Base-by-base conservation (phyloP, 768 basidiomycete species). In the Mycena leptocephala region DNA sequence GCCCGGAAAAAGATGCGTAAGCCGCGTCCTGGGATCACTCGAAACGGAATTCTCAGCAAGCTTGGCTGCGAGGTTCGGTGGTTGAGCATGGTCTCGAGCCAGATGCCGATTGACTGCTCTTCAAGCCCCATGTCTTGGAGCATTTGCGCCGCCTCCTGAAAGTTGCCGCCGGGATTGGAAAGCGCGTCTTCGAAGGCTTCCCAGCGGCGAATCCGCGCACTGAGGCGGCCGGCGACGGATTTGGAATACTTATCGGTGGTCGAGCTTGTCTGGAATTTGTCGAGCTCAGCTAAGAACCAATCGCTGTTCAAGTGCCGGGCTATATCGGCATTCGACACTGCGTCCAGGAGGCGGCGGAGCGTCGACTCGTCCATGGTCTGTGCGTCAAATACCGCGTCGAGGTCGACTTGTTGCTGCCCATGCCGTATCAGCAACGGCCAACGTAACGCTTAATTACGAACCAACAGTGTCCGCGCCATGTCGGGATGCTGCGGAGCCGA, bases 101-200 rank as follows among this genome's bases (percentile, higher is more conserved):
- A 95, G 58, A 93, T 92, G 8, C 95, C 95, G 65, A 93, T 87
- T 2, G 94, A 89, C 71, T 90, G 89, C 76, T 95, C 95, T 61
- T 93, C 93, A 2, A 86, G 82, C 14, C 91, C 89, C 18, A 95
- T 85, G 39, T 95, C 93, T 74, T 89, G 90, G 28, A 96, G 82
- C 79, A 93, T 88, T 6, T 76, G 81, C 18, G 87, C 88, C n/a
- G 91, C 88, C 8, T 82, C 82, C 1, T 79, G 66, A 79, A 93
- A 92, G 75, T 94, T 87, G 16, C 87, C 90, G 2, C 87, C 85
- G 0, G 89, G 82, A 77, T 91, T 91, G 3, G 87, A 87, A 8
- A 96, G 84, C 1, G 92, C 90, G 35, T 94, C 90, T 79, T 92
- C 91, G 10, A 96, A 91, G 24, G 82, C 61, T 58, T 87, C 82